Evolutionary conservation across 73 alveolate genomes (phyloP), one percentile per base, ranked within the genome.

Genomic region (Symbiodinium natans): DNA sequence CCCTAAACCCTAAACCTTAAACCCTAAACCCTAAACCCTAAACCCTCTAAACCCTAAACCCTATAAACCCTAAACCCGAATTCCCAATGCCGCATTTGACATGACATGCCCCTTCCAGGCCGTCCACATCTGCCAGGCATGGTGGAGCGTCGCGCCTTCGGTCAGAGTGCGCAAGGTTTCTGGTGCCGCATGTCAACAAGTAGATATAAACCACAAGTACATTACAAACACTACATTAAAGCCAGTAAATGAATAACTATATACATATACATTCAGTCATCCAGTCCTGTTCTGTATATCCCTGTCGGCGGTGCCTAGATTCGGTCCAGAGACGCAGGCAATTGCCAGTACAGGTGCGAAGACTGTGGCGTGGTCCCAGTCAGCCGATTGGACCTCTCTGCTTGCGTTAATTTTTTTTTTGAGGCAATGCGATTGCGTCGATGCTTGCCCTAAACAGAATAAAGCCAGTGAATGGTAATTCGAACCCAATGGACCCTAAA

Each of bases 61-160:
- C n/a, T n/a, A n/a, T n/a, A n/a, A n/a, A n/a, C n/a, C n/a, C n/a
- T n/a, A n/a, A 21, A 29, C 17, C 27, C 17, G 27, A 29, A 21
- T 56, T 29, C 0, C 27, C 31, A 56, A 56, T 21, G 75, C 75
- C 17, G 75, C 75, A 1, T 56, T 2, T 33, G 40, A 31, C 83
- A 1, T 71, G 83, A 29, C 39, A 33, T 33, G 83, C 36, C 2
- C 19, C 83, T 27, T 27, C 40, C 89, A 25, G 34, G 63, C 94
- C 94, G 59, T 54, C 40, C 40, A 87, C 94, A 87, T 87, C 85
- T 87, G 85, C 86, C n/a, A 10, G 31, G 94, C 94, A 29, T 87
- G 94, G 38, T 87, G 94, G 33, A 87, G 94, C 36, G 94, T 87
- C 4, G 94, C 94, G 5, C 94, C 94, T 87, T n/a, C n/a, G 73